phyloP scores from a whole-genome alignment of 192 early-diverging fungal genomes.

The Podochytrium sp. region DNA sequence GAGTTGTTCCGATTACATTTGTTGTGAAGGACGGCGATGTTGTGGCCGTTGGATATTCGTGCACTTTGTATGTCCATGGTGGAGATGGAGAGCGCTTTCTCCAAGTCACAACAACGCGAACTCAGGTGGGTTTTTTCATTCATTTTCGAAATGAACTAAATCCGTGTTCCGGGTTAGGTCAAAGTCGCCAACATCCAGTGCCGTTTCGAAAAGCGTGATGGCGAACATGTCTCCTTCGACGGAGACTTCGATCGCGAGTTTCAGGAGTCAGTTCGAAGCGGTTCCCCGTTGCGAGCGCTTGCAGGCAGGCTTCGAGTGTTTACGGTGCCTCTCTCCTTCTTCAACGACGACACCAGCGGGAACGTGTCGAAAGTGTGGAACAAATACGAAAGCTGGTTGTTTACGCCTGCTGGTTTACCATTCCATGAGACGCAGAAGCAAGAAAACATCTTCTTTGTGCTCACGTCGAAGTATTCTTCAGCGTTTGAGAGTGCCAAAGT shows the following conservation, averaged over 20 bases:
- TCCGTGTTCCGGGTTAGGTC: not conserved
- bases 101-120: too few species aligned
- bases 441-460: slow-evolving; percentile 27
- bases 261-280: not conserved
- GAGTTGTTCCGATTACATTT: not conserved
- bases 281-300: not conserved
- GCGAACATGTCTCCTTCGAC: not conserved
- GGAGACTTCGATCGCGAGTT: not conserved
- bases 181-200: not conserved
- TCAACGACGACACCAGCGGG: slow-evolving; percentile 29
- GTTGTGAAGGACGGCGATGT: not conserved
- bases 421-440: slow-evolving; percentile 23
- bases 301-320: slow-evolving; percentile 10
- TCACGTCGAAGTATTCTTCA: slow-evolving; percentile 19
- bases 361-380: slow-evolving; percentile 42
- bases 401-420: slow-evolving; percentile 30
- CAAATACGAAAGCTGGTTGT: slow-evolving; percentile 24
- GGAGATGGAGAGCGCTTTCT: too few species aligned
- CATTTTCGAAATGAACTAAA: not conserved
- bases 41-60: not conserved
- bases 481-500: slow-evolving; percentile 6
- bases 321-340: slow-evolving; percentile 24
- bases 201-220: not conserved
- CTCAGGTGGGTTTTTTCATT: not conserved
- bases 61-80: too few species aligned